phyloP scores from a whole-genome alignment of 23 red algal species.

The Gracilaria vermiculophylla region DNA sequence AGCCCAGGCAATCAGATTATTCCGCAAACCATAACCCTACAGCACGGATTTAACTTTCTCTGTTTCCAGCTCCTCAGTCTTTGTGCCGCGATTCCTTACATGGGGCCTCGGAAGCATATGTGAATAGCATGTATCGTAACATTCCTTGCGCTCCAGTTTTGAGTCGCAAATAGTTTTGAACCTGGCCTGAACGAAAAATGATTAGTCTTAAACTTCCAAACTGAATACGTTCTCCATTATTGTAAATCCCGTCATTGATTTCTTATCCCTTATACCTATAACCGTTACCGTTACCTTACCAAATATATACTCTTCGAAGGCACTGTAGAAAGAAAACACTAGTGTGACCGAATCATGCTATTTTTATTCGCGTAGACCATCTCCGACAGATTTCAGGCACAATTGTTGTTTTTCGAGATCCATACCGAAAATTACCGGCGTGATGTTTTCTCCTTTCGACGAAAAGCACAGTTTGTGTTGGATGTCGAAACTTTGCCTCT shows the following conservation, averaged over 20 bases:
- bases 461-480: no score
- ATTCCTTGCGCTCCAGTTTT: background rate
- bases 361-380: no score
- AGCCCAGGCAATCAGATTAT: background rate
- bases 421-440: no score
- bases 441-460: no score
- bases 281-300: no score
- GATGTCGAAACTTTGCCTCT: no score
- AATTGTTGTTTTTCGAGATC: no score
- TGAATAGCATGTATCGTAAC: constrained; percentile 28
- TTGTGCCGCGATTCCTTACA: background rate
- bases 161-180: background rate
- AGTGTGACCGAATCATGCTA: no score
- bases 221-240: background rate
- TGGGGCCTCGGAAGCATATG: background rate
- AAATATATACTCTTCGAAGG: no score
- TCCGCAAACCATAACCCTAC: background rate
- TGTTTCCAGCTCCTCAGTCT: background rate
- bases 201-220: background rate
- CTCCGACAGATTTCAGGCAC: no score
- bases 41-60: background rate
- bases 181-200: background rate
- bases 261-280: no score
- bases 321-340: no score
- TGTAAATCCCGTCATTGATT: background rate